Conservation (phyloP, 208 protist genomes). For the Crithidia fasciculata region DNA sequence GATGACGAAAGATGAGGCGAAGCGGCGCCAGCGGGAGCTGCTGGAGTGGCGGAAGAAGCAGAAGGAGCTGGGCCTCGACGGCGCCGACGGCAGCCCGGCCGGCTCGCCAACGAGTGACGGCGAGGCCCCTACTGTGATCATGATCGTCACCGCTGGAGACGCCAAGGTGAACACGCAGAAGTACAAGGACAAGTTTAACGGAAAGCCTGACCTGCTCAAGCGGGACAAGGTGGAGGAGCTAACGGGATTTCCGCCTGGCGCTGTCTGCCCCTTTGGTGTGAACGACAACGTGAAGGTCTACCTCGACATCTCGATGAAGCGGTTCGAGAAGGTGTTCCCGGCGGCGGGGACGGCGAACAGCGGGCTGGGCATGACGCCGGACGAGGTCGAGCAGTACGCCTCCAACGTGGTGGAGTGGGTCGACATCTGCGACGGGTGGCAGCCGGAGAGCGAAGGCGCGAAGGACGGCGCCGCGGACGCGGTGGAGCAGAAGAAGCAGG, state of each 20-base stretch:
- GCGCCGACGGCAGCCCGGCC: neutral
- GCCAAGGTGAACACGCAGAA: constrained; percentile 54
- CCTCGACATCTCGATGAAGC: constrained; percentile 69
- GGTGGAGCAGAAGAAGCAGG: constrained; percentile 10
- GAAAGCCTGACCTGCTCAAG: constrained; percentile 58
- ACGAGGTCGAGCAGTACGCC: constrained; percentile 65
- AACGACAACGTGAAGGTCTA: constrained; percentile 59
- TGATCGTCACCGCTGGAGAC: constrained; percentile 64
- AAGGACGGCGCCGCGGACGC: neutral
- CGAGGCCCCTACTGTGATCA: constrained; percentile 19
- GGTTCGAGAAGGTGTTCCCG: constrained; percentile 59
- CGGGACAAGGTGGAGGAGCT: constrained; percentile 53
- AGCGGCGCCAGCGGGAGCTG: constrained; percentile 27
- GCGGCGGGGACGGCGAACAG: constrained; percentile 55
- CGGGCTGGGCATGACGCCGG: constrained; percentile 40
- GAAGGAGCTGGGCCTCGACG: constrained; percentile 23
- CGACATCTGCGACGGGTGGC: constrained; percentile 61
- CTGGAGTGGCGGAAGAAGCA: constrained; percentile 13
- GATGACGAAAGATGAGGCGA: constrained; percentile 36
- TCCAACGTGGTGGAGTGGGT: constrained; percentile 75
- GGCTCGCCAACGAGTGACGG: constrained; percentile 12
- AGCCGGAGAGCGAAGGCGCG: neutral
- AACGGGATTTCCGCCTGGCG: constrained; percentile 58
- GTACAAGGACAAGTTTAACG: constrained; percentile 51
- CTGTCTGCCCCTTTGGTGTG: constrained; percentile 69